phyloP scores from a whole-genome alignment of 306 rosid species.

The Canavalia ensiformis region DNA sequence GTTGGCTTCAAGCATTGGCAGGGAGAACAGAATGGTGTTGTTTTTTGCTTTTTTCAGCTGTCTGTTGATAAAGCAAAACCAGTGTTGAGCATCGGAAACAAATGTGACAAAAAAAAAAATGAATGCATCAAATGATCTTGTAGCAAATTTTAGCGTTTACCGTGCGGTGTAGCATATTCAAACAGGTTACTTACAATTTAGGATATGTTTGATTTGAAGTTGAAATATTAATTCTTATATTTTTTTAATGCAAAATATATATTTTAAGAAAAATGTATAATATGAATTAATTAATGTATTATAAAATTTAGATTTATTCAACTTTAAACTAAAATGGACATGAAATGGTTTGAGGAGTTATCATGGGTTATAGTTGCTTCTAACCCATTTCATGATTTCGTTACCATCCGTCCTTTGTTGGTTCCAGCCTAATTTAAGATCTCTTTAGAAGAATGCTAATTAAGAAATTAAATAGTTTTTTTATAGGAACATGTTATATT shows the following conservation, averaged over 20 bases:
- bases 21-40: background rate
- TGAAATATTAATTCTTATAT: too few relatives aligned
- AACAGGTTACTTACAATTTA: background rate
- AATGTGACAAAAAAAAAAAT: background rate
- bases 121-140: background rate
- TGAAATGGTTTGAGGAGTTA: background rate
- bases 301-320: too few relatives aligned
- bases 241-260: too few relatives aligned
- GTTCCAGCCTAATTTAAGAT: constrained; percentile 1
- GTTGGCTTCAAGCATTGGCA: background rate
- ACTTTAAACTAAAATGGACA: too few relatives aligned
- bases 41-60: background rate
- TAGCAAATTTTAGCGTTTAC: background rate
- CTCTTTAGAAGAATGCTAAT: too few relatives aligned
- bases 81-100: background rate
- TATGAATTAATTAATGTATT: too few relatives aligned
- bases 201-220: too few relatives aligned
- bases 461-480: too few relatives aligned
- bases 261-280: too few relatives aligned
- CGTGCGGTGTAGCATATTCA: background rate
- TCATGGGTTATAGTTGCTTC: background rate
- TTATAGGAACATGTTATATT: too few relatives aligned
- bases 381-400: background rate
- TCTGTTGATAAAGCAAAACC: background rate
- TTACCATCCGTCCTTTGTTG: background rate